These are phyloP conservation scores for Neoscytalidium dimidiatum DNA, from an alignment of 2,329 filamentous ascomycete species.

Conservation along the genomic window DNA sequence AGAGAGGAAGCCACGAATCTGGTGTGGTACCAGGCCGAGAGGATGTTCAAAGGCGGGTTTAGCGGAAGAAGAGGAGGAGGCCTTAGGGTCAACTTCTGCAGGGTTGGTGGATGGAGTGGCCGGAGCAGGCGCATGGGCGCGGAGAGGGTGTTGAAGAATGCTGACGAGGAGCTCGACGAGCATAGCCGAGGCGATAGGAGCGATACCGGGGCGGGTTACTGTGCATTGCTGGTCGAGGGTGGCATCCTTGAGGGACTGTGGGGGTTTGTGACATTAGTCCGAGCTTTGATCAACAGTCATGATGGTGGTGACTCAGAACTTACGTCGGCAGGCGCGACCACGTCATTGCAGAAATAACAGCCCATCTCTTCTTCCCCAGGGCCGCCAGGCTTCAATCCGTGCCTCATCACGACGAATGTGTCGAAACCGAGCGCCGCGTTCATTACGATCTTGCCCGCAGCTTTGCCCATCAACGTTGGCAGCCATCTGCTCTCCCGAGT, in stretches of 20 bases:
- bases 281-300: background rate
- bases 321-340: conserved; percentile 91
- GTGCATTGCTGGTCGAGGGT: conserved; percentile 98
- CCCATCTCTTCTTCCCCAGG: conserved; percentile 70
- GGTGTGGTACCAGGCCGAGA: conserved; percentile 72
- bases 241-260: conserved; percentile 87
- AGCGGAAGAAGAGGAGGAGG: conserved; percentile 19
- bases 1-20: conserved; percentile 75
- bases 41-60: conserved; percentile 56
- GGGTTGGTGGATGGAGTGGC: conserved; percentile 18
- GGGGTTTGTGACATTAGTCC: background rate
- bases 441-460: conserved; percentile 90
- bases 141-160: conserved; percentile 69
- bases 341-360: conserved; percentile 98
- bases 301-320: conserved; percentile 41
- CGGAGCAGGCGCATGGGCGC: conserved; percentile 38
- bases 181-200: conserved; percentile 86
- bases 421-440: conserved; percentile 97
- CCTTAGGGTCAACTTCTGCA: conserved; percentile 2
- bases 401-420: conserved; percentile 95
- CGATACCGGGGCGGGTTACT: conserved; percentile 89
- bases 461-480: conserved; percentile 94
- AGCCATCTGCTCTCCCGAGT: conserved; percentile 93
- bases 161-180: conserved; percentile 89
- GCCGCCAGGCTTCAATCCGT: conserved; percentile 63